These are phyloP conservation scores for Firmiana major DNA, from an alignment of 345 rosid species.

Conservation along the genomic window DNA sequence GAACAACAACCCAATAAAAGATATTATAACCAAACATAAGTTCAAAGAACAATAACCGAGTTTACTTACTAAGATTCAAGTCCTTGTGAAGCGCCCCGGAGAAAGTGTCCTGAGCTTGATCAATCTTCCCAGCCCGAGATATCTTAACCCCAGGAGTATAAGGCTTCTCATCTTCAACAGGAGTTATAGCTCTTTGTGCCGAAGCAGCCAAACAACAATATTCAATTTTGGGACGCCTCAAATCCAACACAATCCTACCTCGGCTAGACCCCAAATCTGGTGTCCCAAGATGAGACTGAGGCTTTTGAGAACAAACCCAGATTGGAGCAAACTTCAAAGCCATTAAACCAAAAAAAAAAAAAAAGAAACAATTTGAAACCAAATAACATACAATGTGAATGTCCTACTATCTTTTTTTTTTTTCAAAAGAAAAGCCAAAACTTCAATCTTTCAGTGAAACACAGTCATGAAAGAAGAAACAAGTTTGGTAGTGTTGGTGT, in stretches of 20 bases:
- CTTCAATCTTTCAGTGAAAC: slow-evolving; percentile 1
- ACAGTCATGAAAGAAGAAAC: neutral
- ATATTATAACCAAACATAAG: neutral
- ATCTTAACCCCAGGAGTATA: slow-evolving; percentile 35
- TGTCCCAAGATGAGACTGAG: slow-evolving; percentile 28
- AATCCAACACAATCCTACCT: slow-evolving; percentile 33
- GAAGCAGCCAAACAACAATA: slow-evolving; percentile 36
- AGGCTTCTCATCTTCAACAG: slow-evolving; percentile 61
- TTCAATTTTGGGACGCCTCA: slow-evolving; percentile 39
- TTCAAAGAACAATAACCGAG: slow-evolving; percentile 8
- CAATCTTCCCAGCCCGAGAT: slow-evolving; percentile 32
- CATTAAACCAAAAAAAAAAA: slow-evolving; percentile 24
- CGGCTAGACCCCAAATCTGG: slow-evolving; percentile 31
- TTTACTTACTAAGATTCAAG: slow-evolving; percentile 69
- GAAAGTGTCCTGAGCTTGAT: slow-evolving; percentile 26
- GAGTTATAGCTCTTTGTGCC: slow-evolving; percentile 47
- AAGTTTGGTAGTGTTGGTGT: slow-evolving; percentile 14
- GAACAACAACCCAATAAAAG: slow-evolving; percentile 5
- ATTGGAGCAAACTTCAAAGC: slow-evolving; percentile 53
- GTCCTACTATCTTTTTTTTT: neutral
- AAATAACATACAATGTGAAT: slow-evolving; percentile 18
- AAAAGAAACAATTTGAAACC: slow-evolving; percentile 17
- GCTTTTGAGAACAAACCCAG: slow-evolving; percentile 47
- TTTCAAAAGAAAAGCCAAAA: neutral
- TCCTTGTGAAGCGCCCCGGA: slow-evolving; percentile 57